Base-by-base conservation (phyloP, 441 rosid species). In the Breynia disticha region DNA sequence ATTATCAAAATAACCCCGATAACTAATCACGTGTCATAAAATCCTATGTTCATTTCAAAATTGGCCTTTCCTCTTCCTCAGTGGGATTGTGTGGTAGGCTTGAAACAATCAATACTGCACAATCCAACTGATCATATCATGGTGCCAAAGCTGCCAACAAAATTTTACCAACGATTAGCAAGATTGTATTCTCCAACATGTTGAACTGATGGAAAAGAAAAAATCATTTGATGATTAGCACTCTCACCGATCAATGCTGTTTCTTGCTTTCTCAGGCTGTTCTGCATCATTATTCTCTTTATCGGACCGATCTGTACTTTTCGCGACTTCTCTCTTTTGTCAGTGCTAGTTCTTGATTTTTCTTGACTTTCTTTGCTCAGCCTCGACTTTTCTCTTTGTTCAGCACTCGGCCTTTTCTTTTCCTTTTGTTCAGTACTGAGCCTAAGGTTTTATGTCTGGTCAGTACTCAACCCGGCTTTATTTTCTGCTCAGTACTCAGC, bases 21-120 rank as follows among this genome's bases (percentile, higher is more conserved):
- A 32, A 61, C 45, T 54, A 62, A 59, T 41, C 18, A 53, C 65
- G 57, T 57, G 56, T 64, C 19, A 35, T 16, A 58, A 67, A n/a
- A n/a, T n/a, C 38, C 65, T 71, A 55, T 41, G 63, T 6, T 51
- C 52, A 52, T 46, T 35, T 57, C 37, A 16, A 17, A 18, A 51
- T 21, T 11, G 59, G 59, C 61, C 56, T 22, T 57, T 58, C 62
- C 46, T 17, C 71, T 11, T 54, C 61, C 56, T 76, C 64, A 78
- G 22, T 72, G 52, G 28, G 79, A 69, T 24, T 95, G 69, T 28
- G 83, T 70, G 0, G 90, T 79, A 20, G 95, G 87, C 84, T 64
- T 83, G 77, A 91, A 91, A 73, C 96, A 91, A 78, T 79, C 87
- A 44, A 91, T 86, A 71, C 86, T 87, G 86, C 95, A 82, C 19